Base-by-base conservation (phyloP, 192 early-diverging fungal genomes). In the Coemansia erecta region DNA sequence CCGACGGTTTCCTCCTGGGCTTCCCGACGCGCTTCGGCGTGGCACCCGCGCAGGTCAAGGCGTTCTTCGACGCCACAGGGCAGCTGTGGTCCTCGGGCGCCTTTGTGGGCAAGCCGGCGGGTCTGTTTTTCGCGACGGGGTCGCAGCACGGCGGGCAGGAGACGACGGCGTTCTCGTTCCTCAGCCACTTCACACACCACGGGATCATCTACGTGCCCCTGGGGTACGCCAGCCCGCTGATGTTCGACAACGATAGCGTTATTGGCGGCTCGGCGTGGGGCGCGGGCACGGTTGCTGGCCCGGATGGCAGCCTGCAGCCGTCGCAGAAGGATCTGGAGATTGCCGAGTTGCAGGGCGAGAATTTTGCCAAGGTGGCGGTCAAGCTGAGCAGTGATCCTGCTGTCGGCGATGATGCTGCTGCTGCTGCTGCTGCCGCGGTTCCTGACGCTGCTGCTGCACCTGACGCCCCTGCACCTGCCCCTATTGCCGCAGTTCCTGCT, bases 141-240 rank as follows among this genome's bases (percentile, higher is more conserved):
- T 71, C 75, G 24, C 81, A 81, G 57, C 75, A 80, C 66, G 84
- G 84, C 28, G 84, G 84, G 8, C 81, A 83, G 50, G 84, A 85
- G 50, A 66, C 77, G 8, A 81, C 81, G 5, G 73, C 73, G 19
- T 55, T 70, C 22, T 62, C 69, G 18, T 85, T 85, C 56, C 17
- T 86, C 39, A 62, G 75, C 3, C 64, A 80, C 61, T 72, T 81
- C 26, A 73, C 64, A 0, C 82, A 84, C 72, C 85, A 86, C 70
- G 85, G 85, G 14, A 74, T 86, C 41, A 47, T 72, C 53, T 86
- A 70, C 48, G 82, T 84, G 23, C 82, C 85, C 11, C 52, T 86
- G 48, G 85, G 82, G 17, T 74, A 68, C 47, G 35, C 53, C 6
- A 61, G 61, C 58, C 26, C 53, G 13, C 19, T 53, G 10, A 60